Evolutionary conservation across 2,329 filamentous ascomycete species (phyloP).

Genomic region (Zymoseptoria crescenta): DNA sequence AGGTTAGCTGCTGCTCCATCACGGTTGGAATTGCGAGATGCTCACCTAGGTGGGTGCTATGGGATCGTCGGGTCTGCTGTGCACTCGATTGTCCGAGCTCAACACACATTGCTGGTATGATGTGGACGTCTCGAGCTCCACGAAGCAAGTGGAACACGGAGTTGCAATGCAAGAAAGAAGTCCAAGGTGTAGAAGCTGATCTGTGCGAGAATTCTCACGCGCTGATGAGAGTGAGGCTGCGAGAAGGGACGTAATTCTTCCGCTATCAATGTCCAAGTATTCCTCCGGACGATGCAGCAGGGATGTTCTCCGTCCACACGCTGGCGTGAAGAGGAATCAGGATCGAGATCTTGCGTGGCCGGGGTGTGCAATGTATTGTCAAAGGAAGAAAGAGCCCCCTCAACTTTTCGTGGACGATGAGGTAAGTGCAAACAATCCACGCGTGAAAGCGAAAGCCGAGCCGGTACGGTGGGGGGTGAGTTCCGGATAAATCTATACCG

Average conservation of each 20-base stretch:
- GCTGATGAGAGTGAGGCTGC: background rate
- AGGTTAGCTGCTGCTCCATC: constrained; percentile 4
- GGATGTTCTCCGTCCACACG: background rate
- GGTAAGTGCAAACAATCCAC: background rate
- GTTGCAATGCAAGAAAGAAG: background rate
- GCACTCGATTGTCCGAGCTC: constrained; percentile 16
- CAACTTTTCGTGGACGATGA: background rate
- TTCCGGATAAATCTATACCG: background rate
- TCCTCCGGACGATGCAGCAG: background rate
- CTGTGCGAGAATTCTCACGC: background rate
- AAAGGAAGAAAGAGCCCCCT: background rate
- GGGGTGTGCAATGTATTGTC: background rate
- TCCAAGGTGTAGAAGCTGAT: background rate
- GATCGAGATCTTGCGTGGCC: background rate
- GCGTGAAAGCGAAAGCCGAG: background rate
- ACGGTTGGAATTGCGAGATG: constrained; percentile 3
- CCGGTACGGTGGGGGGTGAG: background rate
- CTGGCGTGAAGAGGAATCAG: background rate
- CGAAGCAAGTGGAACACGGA: background rate
- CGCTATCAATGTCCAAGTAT: background rate
- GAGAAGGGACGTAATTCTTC: background rate
- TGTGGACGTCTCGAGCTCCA: background rate
- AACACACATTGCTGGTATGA: constrained; percentile 21
- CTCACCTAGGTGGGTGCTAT: constrained; percentile 21
- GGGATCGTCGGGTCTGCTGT: constrained; percentile 22